phyloP scores from a whole-genome alignment of 2,329 filamentous ascomycete species.

The Claviceps sp. region DNA sequence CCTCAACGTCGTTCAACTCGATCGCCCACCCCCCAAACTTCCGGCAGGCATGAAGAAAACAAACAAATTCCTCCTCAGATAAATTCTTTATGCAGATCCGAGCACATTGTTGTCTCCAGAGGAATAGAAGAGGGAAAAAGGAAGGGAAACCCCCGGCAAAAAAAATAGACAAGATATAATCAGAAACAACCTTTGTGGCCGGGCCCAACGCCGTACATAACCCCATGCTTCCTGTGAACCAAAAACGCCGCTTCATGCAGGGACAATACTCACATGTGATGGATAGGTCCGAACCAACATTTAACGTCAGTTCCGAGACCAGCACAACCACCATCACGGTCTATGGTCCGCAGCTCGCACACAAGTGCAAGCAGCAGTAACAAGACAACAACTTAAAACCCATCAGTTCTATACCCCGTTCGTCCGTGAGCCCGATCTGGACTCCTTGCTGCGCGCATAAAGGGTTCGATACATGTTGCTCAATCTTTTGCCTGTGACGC shows the following conservation, averaged over 20 bases:
- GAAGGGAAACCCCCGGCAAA: background rate
- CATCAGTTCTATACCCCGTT: constrained; percentile 15
- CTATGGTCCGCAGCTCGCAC: background rate
- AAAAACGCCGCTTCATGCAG: constrained; percentile 15
- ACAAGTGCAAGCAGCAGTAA: background rate
- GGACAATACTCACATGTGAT: constrained; percentile 8
- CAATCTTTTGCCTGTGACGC: constrained; percentile 29
- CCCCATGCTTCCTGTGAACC: constrained; percentile 11
- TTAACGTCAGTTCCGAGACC: background rate
- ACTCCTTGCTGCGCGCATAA: constrained; percentile 19
- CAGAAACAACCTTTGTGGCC: constrained; percentile 1
- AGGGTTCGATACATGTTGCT: constrained; percentile 32
- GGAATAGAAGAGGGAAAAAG: background rate
- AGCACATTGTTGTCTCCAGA: constrained; percentile 15
- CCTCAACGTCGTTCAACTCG: background rate
- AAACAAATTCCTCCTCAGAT: constrained; percentile 9
- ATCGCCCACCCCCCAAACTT: too few relatives aligned
- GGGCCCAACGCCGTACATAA: constrained; percentile 6
- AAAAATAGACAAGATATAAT: background rate
- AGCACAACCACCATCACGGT: background rate
- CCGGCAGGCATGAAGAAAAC: constrained; percentile 4
- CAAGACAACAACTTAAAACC: background rate
- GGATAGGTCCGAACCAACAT: background rate
- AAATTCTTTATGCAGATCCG: constrained; percentile 13
- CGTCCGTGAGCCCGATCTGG: constrained; percentile 16